Conservation (phyloP, 495 filamentous ascomycete genomes). For the Annulohypoxylon moriforme region DNA sequence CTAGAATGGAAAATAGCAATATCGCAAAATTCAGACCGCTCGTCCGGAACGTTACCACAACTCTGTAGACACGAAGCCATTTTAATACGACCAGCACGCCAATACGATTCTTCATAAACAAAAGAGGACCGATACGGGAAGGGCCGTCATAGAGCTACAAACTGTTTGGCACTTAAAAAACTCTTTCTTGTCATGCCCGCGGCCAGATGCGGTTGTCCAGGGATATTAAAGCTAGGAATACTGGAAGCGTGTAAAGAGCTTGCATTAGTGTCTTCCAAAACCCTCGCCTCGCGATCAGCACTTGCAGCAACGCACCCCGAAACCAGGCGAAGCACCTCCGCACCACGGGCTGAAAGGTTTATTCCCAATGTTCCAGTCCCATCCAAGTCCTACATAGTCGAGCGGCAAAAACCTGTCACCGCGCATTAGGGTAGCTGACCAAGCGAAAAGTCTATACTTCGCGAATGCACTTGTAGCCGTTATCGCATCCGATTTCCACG, state of each 20-base stretch:
- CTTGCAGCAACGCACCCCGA: slow-evolving; percentile 30
- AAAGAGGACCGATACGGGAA: slow-evolving; percentile 9
- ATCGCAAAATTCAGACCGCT: slow-evolving; percentile 22
- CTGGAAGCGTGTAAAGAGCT: slow-evolving; percentile 39
- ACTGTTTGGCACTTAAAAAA: slow-evolving; percentile 15
- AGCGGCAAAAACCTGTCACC: slow-evolving; percentile 27
- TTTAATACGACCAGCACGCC: slow-evolving; percentile 20
- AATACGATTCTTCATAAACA: slow-evolving; percentile 22
- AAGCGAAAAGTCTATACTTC: slow-evolving; percentile 7
- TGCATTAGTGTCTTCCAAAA: slow-evolving; percentile 40
- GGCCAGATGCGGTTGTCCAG: slow-evolving; percentile 36
- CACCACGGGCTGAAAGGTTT: slow-evolving; percentile 34
- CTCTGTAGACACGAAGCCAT: slow-evolving; percentile 25
- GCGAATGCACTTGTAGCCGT: slow-evolving; percentile 10
- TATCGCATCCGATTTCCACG: slow-evolving; percentile 14
- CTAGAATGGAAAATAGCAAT: slow-evolving; percentile 16
- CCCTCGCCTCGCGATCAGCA: slow-evolving; percentile 43
- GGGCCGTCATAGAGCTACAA: neutral
- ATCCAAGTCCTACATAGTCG: slow-evolving; percentile 10
- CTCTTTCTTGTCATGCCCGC: slow-evolving; percentile 32
- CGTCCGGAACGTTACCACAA: slow-evolving; percentile 18
- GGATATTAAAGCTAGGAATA: slow-evolving; percentile 24
- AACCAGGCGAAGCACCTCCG: slow-evolving; percentile 34
- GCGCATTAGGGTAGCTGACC: slow-evolving; percentile 15
- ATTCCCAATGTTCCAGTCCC: slow-evolving; percentile 11